Evolutionary conservation across 139 green algal genomes (phyloP), one percentile per base, ranked within the genome.

Genomic region (Pseudopediastrum boryanum): DNA sequence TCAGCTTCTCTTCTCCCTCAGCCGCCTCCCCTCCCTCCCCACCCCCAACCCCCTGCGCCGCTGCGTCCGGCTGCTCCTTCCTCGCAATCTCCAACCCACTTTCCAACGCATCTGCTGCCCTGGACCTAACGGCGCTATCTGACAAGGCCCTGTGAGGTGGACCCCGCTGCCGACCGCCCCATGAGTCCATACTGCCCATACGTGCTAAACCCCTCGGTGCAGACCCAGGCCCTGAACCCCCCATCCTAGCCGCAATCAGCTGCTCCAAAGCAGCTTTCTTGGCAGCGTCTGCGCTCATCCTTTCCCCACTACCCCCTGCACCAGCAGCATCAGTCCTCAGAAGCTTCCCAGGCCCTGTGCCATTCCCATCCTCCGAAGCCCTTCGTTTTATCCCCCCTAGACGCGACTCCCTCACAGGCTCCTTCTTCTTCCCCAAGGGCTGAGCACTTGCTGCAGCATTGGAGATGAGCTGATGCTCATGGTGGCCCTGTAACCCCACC

Each of bases 41-140:
- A n/a, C 9, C 25, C 13, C 35, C 46, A 9, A 50, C 19, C 42
- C 27, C 10, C 44, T 76, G 44, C 52, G 16, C 48, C 48, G 48
- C 48, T 19, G 48, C 48, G 25, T 8, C 73, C 43, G 52, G 58
- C 29, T 23, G 16, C 59, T 80, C 73, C 29, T 83, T 63, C 21
- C 23, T 29, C 25, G 75, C 81, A 36, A 65, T 69, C 52, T 77
- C 62, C 41, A 86, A 70, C 43, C 75, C 70, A 3, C n/a, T 21
- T 31, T 23, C 62, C 75, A 81, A 43, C 70, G 68, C 42, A 43
- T 62, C 48, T 0, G 72, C 71, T 9, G 69, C 80, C 42, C 83
- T 84, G 39, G 70, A 41, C 7, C 84, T 62, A 33, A 88, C 69
- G 9, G 84, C 84, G 31, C 75, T 63, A 31, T 88, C 84, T 6